phyloP scores from a whole-genome alignment of 2,329 filamentous ascomycete genomes.

The Cordyceps fumosorosea region DNA sequence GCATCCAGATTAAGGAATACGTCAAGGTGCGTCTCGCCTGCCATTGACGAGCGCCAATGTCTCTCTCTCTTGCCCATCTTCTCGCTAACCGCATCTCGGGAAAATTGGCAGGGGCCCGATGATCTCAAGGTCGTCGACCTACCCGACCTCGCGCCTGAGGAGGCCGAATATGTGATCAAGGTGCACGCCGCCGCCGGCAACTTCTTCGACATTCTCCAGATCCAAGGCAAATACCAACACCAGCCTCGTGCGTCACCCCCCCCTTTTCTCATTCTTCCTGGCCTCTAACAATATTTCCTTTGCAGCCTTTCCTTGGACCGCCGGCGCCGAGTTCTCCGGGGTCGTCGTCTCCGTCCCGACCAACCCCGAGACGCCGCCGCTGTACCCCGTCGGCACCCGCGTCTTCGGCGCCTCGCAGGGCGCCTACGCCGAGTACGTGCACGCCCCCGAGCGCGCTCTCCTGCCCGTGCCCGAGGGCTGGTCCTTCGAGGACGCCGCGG shows the following conservation, averaged over 20 bases:
- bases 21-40: constrained; percentile 53
- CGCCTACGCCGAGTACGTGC: constrained; percentile 73
- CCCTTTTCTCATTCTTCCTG: background rate
- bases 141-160: constrained; percentile 63
- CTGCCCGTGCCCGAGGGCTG: constrained; percentile 73
- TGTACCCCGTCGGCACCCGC: constrained; percentile 65
- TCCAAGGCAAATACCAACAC: constrained; percentile 91
- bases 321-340: constrained; percentile 83
- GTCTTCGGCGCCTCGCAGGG: constrained; percentile 87
- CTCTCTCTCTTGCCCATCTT: background rate
- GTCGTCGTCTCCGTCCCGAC: constrained; percentile 62
- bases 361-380: constrained; percentile 31
- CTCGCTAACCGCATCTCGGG: background rate
- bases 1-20: constrained; percentile 67
- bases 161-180: constrained; percentile 76
- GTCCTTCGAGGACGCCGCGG: constrained; percentile 78
- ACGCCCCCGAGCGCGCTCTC: constrained; percentile 58
- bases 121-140: constrained; percentile 71
- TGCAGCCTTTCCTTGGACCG: constrained; percentile 72
- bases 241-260: constrained; percentile 55
- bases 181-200: constrained; percentile 86
- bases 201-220: constrained; percentile 95
- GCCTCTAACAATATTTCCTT: background rate
- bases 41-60: background rate
- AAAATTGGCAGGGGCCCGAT: constrained; percentile 55